Conservation (phyloP, 805 yeast species). For the Zygoascus bituminiphila region DNA sequence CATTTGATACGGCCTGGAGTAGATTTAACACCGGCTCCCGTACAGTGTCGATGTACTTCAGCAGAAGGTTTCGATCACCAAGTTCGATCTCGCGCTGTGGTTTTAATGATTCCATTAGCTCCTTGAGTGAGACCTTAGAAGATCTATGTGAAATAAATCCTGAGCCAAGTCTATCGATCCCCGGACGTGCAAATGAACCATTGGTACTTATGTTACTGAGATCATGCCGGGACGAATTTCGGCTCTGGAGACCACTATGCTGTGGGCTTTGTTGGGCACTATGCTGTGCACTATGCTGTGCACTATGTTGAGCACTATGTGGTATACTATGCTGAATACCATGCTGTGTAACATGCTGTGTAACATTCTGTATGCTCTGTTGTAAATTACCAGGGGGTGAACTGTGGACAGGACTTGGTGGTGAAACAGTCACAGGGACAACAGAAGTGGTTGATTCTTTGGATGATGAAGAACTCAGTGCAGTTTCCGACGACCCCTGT, state of each 20-base stretch:
- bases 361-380: neutral
- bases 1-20: conserved; percentile 29
- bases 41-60: conserved; percentile 27
- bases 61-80: conserved; percentile 30
- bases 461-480: neutral
- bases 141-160: neutral
- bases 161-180: neutral
- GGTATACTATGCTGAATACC: neutral
- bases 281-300: neutral
- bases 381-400: neutral
- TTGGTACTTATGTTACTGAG: neutral
- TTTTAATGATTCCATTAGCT: conserved; percentile 10
- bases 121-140: neutral
- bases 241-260: neutral
- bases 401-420: neutral
- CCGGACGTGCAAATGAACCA: neutral
- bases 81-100: conserved; percentile 31
- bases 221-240: neutral
- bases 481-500: neutral
- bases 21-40: conserved; percentile 29
- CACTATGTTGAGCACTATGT: neutral
- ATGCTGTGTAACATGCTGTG: neutral
- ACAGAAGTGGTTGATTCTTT: neutral
- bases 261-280: neutral
- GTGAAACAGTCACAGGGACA: neutral